Base-by-base conservation (phyloP, 2,329 filamentous ascomycete species). In the Cadophora gregata region DNA sequence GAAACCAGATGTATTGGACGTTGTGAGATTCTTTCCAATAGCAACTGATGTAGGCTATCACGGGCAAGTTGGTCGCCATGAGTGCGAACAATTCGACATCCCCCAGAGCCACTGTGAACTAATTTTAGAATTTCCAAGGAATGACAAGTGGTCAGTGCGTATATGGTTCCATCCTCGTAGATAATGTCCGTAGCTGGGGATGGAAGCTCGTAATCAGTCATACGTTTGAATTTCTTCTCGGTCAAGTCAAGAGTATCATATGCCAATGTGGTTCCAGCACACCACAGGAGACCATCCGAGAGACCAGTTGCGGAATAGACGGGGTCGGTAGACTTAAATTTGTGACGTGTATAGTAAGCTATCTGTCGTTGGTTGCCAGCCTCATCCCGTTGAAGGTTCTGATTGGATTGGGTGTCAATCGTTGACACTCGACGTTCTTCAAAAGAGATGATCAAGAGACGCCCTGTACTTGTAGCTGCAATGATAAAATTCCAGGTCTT, bases 401-500 rank as follows among this genome's bases (percentile, higher is more conserved):
- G 21, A 19, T 59, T 31, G 12, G 27, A 21, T 48, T 63, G 12
- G 14, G 63, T 58, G 38, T 59, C 27, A 33, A 29, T 55, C 45
- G 70, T 73, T 51, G 19, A 16, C 69, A 5, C 69, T 72, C 2
- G 71, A 73, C 2, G 71, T 73, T 4, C 77, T 75, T 62, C 75
- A 7, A 84, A 80, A 0, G 85, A 84, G 16, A 89, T 81, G 8
- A 91, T 81, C 24, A 88, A 73, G 14, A 91, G 78, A 5, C 82
- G 80, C 1, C 88, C 87, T 10, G 79, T 78, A 36, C 81, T 81
- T 0, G 86, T 86, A 4, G 85, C 82, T 12, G 91, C 83, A 16
- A 92, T 81, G 36, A 93, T 80, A 73, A 88, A 90, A 1, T 85
- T 82, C 77, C 89, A 90, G 0, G 78, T 82, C 64, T 84, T 86